These are phyloP conservation scores for Lachancea fermentati DNA, from an alignment of 805 yeast genomes.

Conservation along the genomic window DNA sequence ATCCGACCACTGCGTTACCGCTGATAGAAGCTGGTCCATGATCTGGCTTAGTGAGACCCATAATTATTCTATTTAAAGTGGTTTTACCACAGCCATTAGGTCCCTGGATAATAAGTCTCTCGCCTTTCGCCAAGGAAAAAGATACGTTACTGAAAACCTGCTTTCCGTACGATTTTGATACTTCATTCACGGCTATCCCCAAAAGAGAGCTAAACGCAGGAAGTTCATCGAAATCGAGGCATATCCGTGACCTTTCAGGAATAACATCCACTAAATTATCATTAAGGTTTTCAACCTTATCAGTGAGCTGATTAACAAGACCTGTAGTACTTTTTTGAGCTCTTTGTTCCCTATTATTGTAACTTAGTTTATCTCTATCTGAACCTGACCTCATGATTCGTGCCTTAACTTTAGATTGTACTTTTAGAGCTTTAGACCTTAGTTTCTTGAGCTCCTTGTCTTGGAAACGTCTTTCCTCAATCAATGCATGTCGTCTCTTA, in stretches of 20 bases:
- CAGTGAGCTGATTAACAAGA: conserved; percentile 13
- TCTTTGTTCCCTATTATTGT: conserved; percentile 14
- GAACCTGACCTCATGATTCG: conserved; percentile 15
- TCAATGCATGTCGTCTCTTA: conserved; percentile 10
- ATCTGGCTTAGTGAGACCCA: conserved; percentile 14
- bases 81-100: conserved; percentile 23
- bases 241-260: conserved; percentile 12
- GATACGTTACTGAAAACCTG: conserved; percentile 11
- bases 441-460: conserved; percentile 15
- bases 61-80: conserved; percentile 14
- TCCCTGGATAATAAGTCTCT: conserved; percentile 15
- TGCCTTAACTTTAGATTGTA: conserved; percentile 13
- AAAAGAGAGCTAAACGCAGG: conserved; percentile 12
- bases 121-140: conserved; percentile 12
- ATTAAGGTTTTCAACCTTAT: conserved; percentile 12
- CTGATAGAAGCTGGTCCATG: conserved; percentile 13
- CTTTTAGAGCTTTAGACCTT: conserved; percentile 11
- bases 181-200: conserved; percentile 9
- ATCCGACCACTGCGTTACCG: conserved; percentile 15
- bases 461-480: conserved; percentile 13
- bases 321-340: conserved; percentile 14
- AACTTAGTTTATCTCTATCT: conserved; percentile 15
- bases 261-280: conserved; percentile 15
- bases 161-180: conserved; percentile 13
- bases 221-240: conserved; percentile 13